phyloP scores from a whole-genome alignment of 805 yeast species.

The Lachancea nothofagi region DNA sequence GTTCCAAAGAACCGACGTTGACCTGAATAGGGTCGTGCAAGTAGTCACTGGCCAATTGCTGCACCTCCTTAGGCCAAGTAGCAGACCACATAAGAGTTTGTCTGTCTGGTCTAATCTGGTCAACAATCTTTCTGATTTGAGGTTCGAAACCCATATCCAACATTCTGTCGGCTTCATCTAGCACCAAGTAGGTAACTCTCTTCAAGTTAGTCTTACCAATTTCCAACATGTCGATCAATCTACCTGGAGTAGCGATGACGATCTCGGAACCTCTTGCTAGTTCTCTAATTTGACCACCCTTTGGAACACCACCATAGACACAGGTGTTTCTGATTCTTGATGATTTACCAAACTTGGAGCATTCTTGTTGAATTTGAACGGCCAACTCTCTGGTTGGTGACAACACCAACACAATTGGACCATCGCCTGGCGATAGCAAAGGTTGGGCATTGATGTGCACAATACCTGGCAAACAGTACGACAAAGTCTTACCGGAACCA shows the following conservation, averaged over 20 bases:
- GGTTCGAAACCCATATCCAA: constrained; percentile 99
- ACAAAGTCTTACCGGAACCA: constrained; percentile 97
- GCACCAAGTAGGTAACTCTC: constrained; percentile 93
- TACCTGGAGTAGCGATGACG: constrained; percentile 97
- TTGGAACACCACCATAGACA: constrained; percentile 99
- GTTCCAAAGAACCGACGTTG: constrained; percentile 90
- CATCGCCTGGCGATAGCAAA: constrained; percentile 86
- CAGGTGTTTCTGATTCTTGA: constrained; percentile 95
- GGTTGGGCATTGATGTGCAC: constrained; percentile 99
- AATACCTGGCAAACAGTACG: constrained; percentile 94
- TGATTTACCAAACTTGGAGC: constrained; percentile 86
- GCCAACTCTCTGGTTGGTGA: constrained; percentile 99
- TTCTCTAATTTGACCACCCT: constrained; percentile 96
- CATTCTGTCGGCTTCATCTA: constrained; percentile 99
- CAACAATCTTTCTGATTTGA: constrained; percentile 96
- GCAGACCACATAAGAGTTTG: constrained; percentile 99
- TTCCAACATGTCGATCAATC: constrained; percentile 96
- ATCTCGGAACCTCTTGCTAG: constrained; percentile 93
- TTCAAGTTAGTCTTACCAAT: constrained; percentile 88
- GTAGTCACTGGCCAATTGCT: constrained; percentile 86
- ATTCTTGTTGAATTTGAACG: constrained; percentile 93
- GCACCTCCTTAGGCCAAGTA: constrained; percentile 99
- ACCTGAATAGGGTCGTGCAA: constrained; percentile 92
- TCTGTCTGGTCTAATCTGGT: constrained; percentile 98
- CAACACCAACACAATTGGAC: constrained; percentile 90